Percentiles rank a stretch among this genome's conserved stretches.
Evolutionary conservation across 179 eudicot genomes (phyloP).

Genomic region (Beta macrorhiza): DNA sequence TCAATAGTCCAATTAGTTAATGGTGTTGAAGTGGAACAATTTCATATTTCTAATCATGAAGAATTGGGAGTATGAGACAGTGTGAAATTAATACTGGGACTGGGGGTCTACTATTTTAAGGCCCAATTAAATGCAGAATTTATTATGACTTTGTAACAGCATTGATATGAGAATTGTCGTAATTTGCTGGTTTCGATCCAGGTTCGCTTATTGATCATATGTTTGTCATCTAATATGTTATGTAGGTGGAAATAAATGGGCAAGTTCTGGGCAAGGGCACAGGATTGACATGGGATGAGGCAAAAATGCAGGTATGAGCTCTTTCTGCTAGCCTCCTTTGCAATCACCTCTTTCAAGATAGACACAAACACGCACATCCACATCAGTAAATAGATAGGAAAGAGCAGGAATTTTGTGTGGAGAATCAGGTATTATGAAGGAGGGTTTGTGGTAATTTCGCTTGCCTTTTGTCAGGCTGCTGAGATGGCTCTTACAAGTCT

Average conservation of each 20-base stretch:
- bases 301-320: slow-evolving; percentile 59
- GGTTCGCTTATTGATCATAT: slow-evolving; percentile 1
- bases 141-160: background rate
- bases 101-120: background rate
- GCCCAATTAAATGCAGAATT: background rate
- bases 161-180: background rate
- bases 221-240: background rate
- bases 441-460: background rate
- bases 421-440: background rate
- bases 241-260: slow-evolving; percentile 82
- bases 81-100: background rate
- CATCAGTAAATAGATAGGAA: background rate
- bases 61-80: background rate
- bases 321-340: slow-evolving; percentile 3
- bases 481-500: slow-evolving; percentile 65
- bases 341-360: background rate
- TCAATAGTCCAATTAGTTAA: background rate
- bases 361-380: background rate
- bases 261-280: slow-evolving; percentile 70
- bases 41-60: background rate
- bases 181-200: background rate
- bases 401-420: background rate
- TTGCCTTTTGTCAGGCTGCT: slow-evolving; percentile 58
- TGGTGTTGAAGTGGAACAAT: background rate
- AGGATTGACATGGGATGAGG: slow-evolving; percentile 79